Percentiles rank a stretch among this genome's conserved stretches.
Evolutionary conservation across 192 early-diverging fungal genomes (phyloP).

Genomic region (Chytriomyces hyalinus): DNA sequence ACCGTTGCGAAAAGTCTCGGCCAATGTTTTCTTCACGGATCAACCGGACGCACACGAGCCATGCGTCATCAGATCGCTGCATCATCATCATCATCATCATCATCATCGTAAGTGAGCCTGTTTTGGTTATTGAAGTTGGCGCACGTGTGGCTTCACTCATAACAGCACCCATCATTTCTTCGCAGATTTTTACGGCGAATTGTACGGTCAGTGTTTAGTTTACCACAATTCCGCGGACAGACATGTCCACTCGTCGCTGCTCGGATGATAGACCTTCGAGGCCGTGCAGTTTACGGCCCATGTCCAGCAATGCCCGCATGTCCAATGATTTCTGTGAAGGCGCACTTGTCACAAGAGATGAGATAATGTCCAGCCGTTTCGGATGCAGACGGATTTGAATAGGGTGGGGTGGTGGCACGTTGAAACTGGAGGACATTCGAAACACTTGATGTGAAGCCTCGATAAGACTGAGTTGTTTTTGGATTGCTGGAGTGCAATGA

Average conservation of each 20-base stretch:
- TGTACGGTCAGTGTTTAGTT: slow-evolving; percentile 64
- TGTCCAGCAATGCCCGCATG: slow-evolving; percentile 57
- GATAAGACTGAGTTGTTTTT: slow-evolving; percentile 67
- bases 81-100: background rate
- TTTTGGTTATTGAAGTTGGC: background rate
- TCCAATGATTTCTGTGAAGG: slow-evolving; percentile 32
- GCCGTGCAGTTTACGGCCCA: slow-evolving; percentile 59
- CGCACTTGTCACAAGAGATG: slow-evolving; percentile 36
- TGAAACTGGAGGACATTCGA: slow-evolving; percentile 49
- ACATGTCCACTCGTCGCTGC: slow-evolving; percentile 54
- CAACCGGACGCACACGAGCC: slow-evolving; percentile 36
- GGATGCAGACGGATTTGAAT: slow-evolving; percentile 70
- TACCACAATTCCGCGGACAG: slow-evolving; percentile 66
- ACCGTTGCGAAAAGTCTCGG: background rate
- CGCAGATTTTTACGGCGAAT: slow-evolving; percentile 60
- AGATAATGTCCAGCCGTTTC: slow-evolving; percentile 66
- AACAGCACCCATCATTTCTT: slow-evolving; percentile 56
- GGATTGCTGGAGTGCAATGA: slow-evolving; percentile 60
- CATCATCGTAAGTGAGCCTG: background rate
- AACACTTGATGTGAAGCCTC: slow-evolving; percentile 72
- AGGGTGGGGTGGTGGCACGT: slow-evolving; percentile 61
- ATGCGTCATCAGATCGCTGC: slow-evolving; percentile 43
- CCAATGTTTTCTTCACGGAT: slow-evolving; percentile 6
- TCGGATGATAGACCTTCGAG: slow-evolving; percentile 21
- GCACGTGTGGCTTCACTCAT: slow-evolving; percentile 21